Evolutionary conservation across 495 filamentous ascomycete species (phyloP).

Genomic region (Penicillium bovifimosum): DNA sequence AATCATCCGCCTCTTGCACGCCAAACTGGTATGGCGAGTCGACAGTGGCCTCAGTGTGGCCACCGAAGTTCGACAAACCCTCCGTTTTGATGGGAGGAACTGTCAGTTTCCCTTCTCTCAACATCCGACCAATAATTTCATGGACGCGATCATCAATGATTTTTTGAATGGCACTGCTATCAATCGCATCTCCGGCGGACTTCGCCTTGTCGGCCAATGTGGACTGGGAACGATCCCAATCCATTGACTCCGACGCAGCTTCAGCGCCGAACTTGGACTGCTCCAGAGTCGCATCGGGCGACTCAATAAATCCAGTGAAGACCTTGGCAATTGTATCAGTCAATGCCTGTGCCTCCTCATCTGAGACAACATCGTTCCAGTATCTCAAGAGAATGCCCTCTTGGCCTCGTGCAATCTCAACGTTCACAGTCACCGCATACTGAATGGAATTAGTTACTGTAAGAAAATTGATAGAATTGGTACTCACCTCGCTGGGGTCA

Average conservation of each 20-base stretch:
- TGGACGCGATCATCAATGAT: slow-evolving; percentile 41
- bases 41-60: slow-evolving; percentile 10
- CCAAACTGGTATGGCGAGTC: slow-evolving; percentile 20
- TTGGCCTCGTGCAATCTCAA: slow-evolving; percentile 35
- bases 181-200: slow-evolving; percentile 10
- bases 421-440: slow-evolving; percentile 47
- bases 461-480: not conserved
- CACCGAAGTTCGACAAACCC: slow-evolving; percentile 12
- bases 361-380: slow-evolving; percentile 43
- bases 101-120: slow-evolving; percentile 31
- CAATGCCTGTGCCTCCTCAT: slow-evolving; percentile 30
- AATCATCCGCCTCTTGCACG: slow-evolving; percentile 19
- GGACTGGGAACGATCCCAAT: slow-evolving; percentile 13
- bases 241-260: not conserved
- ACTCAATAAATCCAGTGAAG: slow-evolving; percentile 33
- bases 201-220: slow-evolving; percentile 12
- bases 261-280: slow-evolving; percentile 16
- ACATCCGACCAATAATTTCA: slow-evolving; percentile 35
- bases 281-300: slow-evolving; percentile 18
- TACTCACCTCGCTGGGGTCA: slow-evolving; percentile 45
- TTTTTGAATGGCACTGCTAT: slow-evolving; percentile 28
- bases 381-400: slow-evolving; percentile 46
- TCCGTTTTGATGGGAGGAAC: slow-evolving; percentile 16
- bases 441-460: slow-evolving; percentile 12
- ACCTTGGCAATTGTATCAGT: slow-evolving; percentile 31